Percentiles rank a stretch among this genome's conserved stretches.
These are phyloP conservation scores for Aspergillus hiratsukae DNA, from an alignment of 2,329 filamentous ascomycete genomes.

Conservation along the genomic window DNA sequence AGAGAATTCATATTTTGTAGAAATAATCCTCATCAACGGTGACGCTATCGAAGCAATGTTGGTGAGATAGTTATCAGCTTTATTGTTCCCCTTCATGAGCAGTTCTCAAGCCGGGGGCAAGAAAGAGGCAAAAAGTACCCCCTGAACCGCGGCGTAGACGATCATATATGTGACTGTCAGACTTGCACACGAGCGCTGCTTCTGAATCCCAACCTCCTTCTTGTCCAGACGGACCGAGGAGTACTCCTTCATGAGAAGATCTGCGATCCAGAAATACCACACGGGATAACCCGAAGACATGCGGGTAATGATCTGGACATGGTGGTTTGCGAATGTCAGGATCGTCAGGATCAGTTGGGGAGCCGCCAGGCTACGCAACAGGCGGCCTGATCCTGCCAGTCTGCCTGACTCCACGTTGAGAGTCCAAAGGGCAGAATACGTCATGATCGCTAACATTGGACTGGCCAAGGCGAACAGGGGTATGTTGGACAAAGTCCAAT, in stretches of 20 bases:
- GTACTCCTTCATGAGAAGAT: no score
- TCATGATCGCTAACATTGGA: constrained; percentile 1
- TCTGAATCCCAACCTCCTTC: background rate
- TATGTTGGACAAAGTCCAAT: constrained; percentile 7
- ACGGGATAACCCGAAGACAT: constrained; percentile 7
- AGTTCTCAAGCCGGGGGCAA: constrained; percentile 4
- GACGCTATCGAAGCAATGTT: no score
- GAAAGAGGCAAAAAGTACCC: constrained; percentile 6
- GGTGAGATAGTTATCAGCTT: no score
- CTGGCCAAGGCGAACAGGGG: constrained; percentile 6
- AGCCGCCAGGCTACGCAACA: constrained; percentile 6
- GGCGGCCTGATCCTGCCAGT: background rate
- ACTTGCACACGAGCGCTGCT: no score
- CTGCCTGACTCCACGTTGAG: constrained; percentile 1
- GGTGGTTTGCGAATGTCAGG: constrained; percentile 2
- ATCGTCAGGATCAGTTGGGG: constrained; percentile 4
- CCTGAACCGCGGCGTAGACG: constrained; percentile 4
- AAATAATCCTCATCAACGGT: no score
- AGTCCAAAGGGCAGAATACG: no score
- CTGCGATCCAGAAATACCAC: constrained; percentile 8
- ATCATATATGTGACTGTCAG: constrained; percentile 3
- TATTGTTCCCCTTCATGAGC: no score
- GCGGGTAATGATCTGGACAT: constrained; percentile 10
- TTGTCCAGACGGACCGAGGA: background rate
- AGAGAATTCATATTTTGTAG: no score